phyloP scores from a whole-genome alignment of 2,329 filamentous ascomycete genomes.

The Cladosporium cucumerinum region DNA sequence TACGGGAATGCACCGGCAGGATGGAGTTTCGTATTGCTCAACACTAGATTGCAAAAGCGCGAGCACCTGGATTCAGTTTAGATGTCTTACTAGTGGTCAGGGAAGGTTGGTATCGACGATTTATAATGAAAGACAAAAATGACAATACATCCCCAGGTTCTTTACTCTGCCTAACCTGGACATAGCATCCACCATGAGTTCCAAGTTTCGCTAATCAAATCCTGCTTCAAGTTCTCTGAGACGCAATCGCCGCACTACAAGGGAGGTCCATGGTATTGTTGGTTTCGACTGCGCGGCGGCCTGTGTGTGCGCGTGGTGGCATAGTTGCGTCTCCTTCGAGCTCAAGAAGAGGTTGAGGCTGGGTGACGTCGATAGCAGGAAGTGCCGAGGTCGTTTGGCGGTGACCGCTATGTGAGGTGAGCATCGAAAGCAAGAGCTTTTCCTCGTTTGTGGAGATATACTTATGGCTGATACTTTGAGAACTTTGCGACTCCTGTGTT shows the following conservation, averaged over 20 bases:
- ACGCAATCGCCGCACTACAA: background rate
- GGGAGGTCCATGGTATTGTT: background rate
- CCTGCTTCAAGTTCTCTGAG: background rate
- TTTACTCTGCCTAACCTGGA: no score
- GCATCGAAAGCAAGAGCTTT: no score
- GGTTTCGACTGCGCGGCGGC: background rate
- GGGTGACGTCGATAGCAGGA: background rate
- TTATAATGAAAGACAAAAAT: slow-evolving; percentile 2
- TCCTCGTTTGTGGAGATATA: background rate
- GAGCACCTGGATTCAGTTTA: background rate
- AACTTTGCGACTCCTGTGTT: background rate
- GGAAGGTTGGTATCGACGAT: background rate
- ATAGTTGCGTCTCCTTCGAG: background rate
- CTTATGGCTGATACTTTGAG: background rate
- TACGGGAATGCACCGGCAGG: background rate
- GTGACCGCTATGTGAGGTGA: background rate
- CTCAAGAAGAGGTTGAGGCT: background rate
- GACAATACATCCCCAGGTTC: background rate
- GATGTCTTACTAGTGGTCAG: background rate
- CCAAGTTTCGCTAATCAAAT: background rate
- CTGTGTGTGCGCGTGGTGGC: background rate
- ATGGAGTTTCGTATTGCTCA: background rate
- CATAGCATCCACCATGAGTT: background rate
- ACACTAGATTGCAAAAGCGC: slow-evolving; percentile 8
- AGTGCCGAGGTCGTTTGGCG: background rate